Evolutionary conservation across 2,329 filamentous ascomycete species (phyloP).

Genomic region (Xylariaceae sp.): DNA sequence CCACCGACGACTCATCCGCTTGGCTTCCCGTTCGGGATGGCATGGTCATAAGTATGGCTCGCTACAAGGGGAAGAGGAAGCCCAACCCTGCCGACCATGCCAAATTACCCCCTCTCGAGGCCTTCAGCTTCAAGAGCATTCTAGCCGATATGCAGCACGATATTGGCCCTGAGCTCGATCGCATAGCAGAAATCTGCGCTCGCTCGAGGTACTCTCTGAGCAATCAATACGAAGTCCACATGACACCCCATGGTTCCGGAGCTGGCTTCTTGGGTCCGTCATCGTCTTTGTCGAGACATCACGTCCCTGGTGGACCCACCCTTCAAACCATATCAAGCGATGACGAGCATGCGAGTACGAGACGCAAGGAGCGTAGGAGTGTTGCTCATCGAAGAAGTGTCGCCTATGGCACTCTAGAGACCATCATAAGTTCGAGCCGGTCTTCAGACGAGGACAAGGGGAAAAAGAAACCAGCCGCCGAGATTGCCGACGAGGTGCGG

Average conservation of each 20-base stretch:
- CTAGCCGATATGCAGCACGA: constrained; percentile 59
- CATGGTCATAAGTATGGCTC: constrained; percentile 47
- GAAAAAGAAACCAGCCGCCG: constrained; percentile 61
- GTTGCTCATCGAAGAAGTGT: constrained; percentile 50
- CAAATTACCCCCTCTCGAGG: constrained; percentile 63
- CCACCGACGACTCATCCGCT: constrained; percentile 27
- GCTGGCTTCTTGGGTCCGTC: constrained; percentile 45
- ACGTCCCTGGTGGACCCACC: constrained; percentile 51
- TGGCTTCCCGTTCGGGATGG: constrained; percentile 42
- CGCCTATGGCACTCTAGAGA: constrained; percentile 66
- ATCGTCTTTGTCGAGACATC: constrained; percentile 31
- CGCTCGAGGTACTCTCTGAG: constrained; percentile 66
- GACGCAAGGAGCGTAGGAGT: constrained; percentile 45
- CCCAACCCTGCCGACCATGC: constrained; percentile 37
- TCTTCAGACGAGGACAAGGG: constrained; percentile 65
- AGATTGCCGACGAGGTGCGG: constrained; percentile 57
- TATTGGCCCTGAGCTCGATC: constrained; percentile 62
- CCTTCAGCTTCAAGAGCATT: constrained; percentile 67
- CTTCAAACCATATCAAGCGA: constrained; percentile 61
- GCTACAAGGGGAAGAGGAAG: constrained; percentile 46
- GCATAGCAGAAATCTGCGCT: constrained; percentile 69
- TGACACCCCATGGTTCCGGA: constrained; percentile 63
- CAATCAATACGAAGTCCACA: constrained; percentile 69
- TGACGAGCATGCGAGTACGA: constrained; percentile 51
- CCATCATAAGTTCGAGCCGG: constrained; percentile 67